A percentile compares a stretch with the other conserved stretches of the same genome.
phyloP scores from a whole-genome alignment of 1,139 yeast genomes.

The Pneumocystis murina region DNA sequence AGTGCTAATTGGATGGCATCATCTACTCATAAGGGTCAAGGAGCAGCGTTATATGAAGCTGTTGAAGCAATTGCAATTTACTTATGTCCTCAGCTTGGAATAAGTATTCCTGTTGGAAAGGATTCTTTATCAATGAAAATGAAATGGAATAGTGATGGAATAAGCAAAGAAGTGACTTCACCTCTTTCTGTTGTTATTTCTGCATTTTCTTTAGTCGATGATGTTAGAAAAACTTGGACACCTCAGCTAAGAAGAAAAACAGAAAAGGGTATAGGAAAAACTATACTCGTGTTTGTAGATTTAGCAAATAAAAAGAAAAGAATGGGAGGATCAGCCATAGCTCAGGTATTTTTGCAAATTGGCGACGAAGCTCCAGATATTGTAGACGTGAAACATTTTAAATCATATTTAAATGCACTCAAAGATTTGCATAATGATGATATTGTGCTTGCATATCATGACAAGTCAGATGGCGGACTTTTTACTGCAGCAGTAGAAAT shows the following conservation, averaged over 20 bases:
- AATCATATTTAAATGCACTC: conserved; percentile 54
- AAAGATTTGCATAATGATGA: conserved; percentile 53
- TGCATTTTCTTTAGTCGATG: conserved; percentile 74
- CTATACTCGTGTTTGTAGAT: conserved; percentile 67
- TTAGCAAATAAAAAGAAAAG: conserved; percentile 43
- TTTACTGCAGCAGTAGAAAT: conserved; percentile 74
- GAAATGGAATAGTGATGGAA: conserved; percentile 62
- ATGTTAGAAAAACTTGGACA: conserved; percentile 90
- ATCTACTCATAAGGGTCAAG: conserved; percentile 90
- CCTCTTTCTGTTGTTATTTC: conserved; percentile 88
- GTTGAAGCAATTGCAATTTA: conserved; percentile 93
- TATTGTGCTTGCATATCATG: conserved; percentile 78
- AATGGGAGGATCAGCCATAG: conserved; percentile 87
- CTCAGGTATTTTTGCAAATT: conserved; percentile 80
- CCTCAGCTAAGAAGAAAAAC: conserved; percentile 47
- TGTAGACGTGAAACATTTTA: conserved; percentile 47
- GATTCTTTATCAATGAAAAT: conserved; percentile 99
- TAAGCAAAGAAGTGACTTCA: conserved; percentile 66
- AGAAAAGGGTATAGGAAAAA: conserved; percentile 28
- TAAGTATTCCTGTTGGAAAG: conserved; percentile 94
- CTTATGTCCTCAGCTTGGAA: conserved; percentile 81
- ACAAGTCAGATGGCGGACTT: conserved; percentile 94
- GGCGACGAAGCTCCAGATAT: conserved; percentile 79
- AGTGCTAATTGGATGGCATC: conserved; percentile 99
- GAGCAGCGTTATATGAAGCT: conserved; percentile 87